Evolutionary conservation across 352 stramenopile species (phyloP), one percentile per base, ranked within the genome.

Genomic region (Peronospora farinosa): DNA sequence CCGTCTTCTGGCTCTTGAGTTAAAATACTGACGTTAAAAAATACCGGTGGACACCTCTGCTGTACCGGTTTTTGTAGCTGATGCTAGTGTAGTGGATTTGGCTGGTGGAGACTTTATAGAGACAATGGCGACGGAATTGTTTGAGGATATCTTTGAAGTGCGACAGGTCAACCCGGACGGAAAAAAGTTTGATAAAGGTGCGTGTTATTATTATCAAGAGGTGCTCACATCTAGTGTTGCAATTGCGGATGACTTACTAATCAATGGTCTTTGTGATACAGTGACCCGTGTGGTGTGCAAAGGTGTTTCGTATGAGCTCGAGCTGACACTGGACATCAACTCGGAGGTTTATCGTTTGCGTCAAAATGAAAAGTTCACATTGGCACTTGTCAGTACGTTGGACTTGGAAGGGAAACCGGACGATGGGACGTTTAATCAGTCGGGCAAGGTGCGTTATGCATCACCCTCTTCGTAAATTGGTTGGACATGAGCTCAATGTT

Each of bases 61-160:
- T 12, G 28, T 32, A 32, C 28, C 28, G 28, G 28, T 32, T 32
- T 12, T 12, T 0, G n/a, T n/a, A 32, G 23, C 23, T 27, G 23
- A 5, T 27, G n/a, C 19, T 21, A 21, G 19, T 21, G n/a, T n/a
- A n/a, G n/a, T n/a, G n/a, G 19, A 32, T 35, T 16, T 44, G 32
- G 12, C 32, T 19, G 19, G 43, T 38, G 25, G 32, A 28, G 23
- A 27, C 23, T 27, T 21, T 3, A 21, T 1, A 21, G 11, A 21
- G 17, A 72, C 21, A 11, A 94, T 94, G 83, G 78, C 83, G 66
- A 91, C 83, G 17, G 81, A 94, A 62, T 67, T 99, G 41, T 99
- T 99, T 82, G 95, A 99, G 75, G 96, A 99, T 72, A 98, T 98
- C 54, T 99, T 99, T 64, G 91, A 98, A 78, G 92, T 98, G 53